These are phyloP conservation scores for Syzygium jambos DNA, from an alignment of 345 rosid genomes.

Conservation along the genomic window DNA sequence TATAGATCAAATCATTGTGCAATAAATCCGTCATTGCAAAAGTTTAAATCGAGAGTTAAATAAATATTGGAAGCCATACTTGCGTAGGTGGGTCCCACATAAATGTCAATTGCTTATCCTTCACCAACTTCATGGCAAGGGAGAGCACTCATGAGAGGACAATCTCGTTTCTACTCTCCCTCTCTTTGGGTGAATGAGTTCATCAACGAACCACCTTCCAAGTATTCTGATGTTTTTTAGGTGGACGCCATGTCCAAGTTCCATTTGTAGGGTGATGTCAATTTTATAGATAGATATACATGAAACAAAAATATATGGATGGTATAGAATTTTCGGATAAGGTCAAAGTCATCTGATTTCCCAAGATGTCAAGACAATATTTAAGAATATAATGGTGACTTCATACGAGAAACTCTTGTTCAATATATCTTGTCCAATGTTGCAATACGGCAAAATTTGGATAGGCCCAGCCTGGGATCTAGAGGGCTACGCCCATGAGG, in stretches of 20 bases:
- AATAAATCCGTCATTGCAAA: neutral
- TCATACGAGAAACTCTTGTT: neutral
- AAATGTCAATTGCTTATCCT: neutral
- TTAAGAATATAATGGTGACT: neutral
- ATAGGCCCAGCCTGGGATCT: too few species aligned
- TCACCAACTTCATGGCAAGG: neutral
- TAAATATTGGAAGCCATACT: neutral
- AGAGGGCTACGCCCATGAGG: too few species aligned
- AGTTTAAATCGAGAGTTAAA: neutral
- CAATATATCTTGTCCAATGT: neutral
- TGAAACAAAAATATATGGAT: too few species aligned
- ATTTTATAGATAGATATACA: neutral
- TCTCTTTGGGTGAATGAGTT: too few species aligned
- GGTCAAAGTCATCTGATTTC: neutral
- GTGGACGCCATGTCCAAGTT: neutral
- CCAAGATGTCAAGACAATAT: neutral
- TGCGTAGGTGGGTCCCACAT: neutral
- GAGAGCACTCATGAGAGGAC: neutral
- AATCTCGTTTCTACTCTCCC: too few species aligned
- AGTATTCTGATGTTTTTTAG: neutral
- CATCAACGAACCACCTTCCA: neutral
- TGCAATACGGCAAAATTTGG: too few species aligned
- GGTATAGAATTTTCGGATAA: neutral
- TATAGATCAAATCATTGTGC: neutral
- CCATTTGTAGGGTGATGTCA: neutral